Evolutionary conservation across 306 rosid species (phyloP).

Genomic region (Urtica urens): DNA sequence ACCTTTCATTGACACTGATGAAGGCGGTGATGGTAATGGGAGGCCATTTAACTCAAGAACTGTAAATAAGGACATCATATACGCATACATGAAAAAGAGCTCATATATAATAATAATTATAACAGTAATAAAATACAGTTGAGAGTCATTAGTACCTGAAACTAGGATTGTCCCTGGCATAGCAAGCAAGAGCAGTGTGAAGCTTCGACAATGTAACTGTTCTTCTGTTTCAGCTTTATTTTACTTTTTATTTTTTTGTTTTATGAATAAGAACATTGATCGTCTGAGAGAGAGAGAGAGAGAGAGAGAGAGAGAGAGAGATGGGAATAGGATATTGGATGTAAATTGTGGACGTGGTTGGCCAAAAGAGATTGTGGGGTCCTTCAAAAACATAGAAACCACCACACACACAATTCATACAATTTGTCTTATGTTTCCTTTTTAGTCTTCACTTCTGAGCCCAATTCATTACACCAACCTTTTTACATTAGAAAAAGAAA

Average conservation of each 20-base stretch:
- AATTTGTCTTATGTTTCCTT: no score
- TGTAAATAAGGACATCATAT: slow-evolving; percentile 16
- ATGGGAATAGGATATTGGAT: slow-evolving; percentile 21
- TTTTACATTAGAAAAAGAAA: no score
- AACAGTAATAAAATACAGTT: slow-evolving; percentile 5
- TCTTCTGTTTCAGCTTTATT: background rate
- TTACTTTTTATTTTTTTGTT: background rate
- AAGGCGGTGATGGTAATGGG: slow-evolving; percentile 37
- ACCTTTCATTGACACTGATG: slow-evolving; percentile 59
- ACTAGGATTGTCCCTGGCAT: slow-evolving; percentile 90
- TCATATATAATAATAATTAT: background rate
- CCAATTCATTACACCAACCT: no score
- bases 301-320: background rate
- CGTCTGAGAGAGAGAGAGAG: slow-evolving; percentile 1
- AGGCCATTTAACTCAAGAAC: slow-evolving; percentile 62
- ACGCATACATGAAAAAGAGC: slow-evolving; percentile 2
- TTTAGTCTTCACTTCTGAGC: no score
- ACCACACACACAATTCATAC: no score
- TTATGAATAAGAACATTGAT: slow-evolving; percentile 2
- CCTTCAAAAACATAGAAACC: background rate
- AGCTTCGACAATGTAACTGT: slow-evolving; percentile 2
- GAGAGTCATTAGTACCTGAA: slow-evolving; percentile 49
- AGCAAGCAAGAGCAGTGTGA: slow-evolving; percentile 2
- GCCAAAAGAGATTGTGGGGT: slow-evolving; percentile 18
- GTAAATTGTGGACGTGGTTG: slow-evolving; percentile 26